phyloP scores from a whole-genome alignment of 2,329 filamentous ascomycete species.

The Pseudocercospora macadamiae region DNA sequence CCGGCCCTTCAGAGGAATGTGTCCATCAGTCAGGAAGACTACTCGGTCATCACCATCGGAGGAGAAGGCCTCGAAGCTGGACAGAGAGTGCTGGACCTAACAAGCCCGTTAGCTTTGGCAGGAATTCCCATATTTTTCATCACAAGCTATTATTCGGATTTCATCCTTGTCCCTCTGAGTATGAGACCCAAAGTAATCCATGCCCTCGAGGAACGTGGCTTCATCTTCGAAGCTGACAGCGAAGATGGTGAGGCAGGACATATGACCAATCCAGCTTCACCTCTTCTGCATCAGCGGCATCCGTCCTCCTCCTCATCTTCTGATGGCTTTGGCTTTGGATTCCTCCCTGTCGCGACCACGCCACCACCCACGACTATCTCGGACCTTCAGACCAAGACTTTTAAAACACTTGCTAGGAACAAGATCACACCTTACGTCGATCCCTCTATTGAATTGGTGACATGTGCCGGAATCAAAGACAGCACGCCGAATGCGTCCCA shows the following conservation, averaged over 20 bases:
- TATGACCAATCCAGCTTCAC: slow-evolving; percentile 50
- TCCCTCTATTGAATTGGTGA: slow-evolving; percentile 70
- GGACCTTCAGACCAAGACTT: slow-evolving; percentile 82
- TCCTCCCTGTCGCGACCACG: slow-evolving; percentile 54
- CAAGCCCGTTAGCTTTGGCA: slow-evolving; percentile 84
- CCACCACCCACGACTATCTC: slow-evolving; percentile 76
- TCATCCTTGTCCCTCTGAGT: slow-evolving; percentile 83
- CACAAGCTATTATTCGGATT: slow-evolving; percentile 96
- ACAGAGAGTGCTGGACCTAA: slow-evolving; percentile 87
- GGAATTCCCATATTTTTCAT: slow-evolving; percentile 98
- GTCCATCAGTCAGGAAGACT: slow-evolving; percentile 79
- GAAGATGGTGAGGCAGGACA: slow-evolving; percentile 49
- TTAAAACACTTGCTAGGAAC: slow-evolving; percentile 76
- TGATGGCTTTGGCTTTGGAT: slow-evolving; percentile 39
- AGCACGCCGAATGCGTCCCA: slow-evolving; percentile 34
- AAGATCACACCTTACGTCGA: slow-evolving; percentile 75
- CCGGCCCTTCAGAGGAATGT: slow-evolving; percentile 50
- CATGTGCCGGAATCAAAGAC: slow-evolving; percentile 71
- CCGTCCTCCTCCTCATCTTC: slow-evolving; percentile 50
- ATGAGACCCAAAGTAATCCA: slow-evolving; percentile 74
- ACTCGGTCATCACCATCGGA: slow-evolving; percentile 85
- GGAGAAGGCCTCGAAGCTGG: slow-evolving; percentile 89
- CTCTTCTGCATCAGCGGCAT: slow-evolving; percentile 60
- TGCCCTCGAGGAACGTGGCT: slow-evolving; percentile 77
- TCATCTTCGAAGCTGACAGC: slow-evolving; percentile 74